Evolutionary conservation across 2,329 filamentous ascomycete species (phyloP).

Genomic region (Monosporascus sp.): DNA sequence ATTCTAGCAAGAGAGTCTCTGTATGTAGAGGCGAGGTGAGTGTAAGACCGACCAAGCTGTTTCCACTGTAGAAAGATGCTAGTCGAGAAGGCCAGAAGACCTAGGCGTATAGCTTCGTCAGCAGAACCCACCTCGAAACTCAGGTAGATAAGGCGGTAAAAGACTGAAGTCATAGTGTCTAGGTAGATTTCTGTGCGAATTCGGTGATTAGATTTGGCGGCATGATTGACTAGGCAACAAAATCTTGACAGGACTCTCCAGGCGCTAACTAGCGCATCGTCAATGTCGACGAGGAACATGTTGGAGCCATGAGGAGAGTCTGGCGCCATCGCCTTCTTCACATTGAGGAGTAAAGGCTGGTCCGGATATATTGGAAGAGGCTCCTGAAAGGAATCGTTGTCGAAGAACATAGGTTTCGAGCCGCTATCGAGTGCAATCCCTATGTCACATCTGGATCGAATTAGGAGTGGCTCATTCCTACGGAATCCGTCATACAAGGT

Average conservation of each 20-base stretch:
- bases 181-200: conserved; percentile 15
- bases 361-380: conserved; percentile 8
- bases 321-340: background rate
- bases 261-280: conserved; percentile 10
- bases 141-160: conserved; percentile 35
- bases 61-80: conserved; percentile 35
- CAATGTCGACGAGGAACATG: conserved; percentile 1
- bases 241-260: conserved; percentile 21
- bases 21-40: conserved; percentile 12
- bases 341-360: background rate
- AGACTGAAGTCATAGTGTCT: conserved; percentile 30
- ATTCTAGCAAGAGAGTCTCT: conserved; percentile 8
- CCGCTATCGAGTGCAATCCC: conserved; percentile 9
- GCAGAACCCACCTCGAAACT: conserved; percentile 19
- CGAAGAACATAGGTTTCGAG: conserved; percentile 12
- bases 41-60: conserved; percentile 15
- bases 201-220: conserved; percentile 9
- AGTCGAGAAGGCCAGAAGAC: conserved; percentile 32
- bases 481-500: background rate
- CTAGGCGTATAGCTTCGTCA: conserved; percentile 33
- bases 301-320: background rate
- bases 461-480: background rate
- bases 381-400: conserved; percentile 1
- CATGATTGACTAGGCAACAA: conserved; percentile 20
- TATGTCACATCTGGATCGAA: conserved; percentile 10